Base-by-base conservation (phyloP, 1,139 yeast genomes). In the Diutina ranongensis region DNA sequence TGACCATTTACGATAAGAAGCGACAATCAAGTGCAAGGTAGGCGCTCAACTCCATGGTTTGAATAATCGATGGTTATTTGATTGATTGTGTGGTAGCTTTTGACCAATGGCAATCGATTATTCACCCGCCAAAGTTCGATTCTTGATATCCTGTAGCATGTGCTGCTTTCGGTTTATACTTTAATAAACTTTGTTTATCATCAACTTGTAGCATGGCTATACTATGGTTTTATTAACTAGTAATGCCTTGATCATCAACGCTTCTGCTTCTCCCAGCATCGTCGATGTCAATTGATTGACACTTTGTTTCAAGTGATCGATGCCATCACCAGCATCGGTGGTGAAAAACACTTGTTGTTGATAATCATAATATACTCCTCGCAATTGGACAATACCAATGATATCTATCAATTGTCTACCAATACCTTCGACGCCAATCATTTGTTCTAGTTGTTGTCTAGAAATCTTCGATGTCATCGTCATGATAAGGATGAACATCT, bases 401-500 rank as follows among this genome's bases (percentile, higher is more conserved):
- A 25, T 27, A n/a, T 25, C 31, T 2, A 38, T 21, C 20, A 38
- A 15, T 12, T n/a, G 18, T 8, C 12, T 10, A 7, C 42, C 42
- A 5, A 38, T 16, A 8, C 32, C 20, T 27, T 20, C 32, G 4
- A 16, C 21, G 2, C 42, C 42, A 13, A 38, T 13, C 13, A 38
- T 4, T 3, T 25, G 7, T 15, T 38, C 42, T 13, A 38, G 16
- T 15, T 22, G 31, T 4, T n/a, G 21, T 13, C 42, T 22, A 8
- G 32, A 9, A 7, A 38, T 25, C 13, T 27, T 22, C 3, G 32
- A 20, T 10, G 42, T 25, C 42, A 38, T 38, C 15, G n/a, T 16
- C 42, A 38, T 38, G 19, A 38, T 22, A 20, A 38, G 25, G 15
- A 38, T 16, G 15, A 38, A 38, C 42, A 38, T 25, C 15, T 38